Evolutionary conservation across 1,139 yeast species (phyloP), one percentile per base, ranked within the genome.

Genomic region (Arxiozyma slooffiae): DNA sequence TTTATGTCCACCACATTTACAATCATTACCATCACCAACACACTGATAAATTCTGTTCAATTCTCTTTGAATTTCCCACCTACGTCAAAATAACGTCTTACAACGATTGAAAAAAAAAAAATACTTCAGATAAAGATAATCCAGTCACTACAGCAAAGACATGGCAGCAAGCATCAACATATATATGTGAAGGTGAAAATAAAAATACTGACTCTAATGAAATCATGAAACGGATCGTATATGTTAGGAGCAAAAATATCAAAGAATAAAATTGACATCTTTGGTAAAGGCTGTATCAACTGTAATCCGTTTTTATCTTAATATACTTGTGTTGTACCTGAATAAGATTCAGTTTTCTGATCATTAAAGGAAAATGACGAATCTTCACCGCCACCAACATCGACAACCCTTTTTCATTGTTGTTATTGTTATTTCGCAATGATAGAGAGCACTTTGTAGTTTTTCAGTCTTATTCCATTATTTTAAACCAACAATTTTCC

Each of bases 121-220:
- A 73, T 48, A 83, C 79, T 60, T 84, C 84, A 26, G 88, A 87
- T 50, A 82, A 67, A 2, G 88, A 76, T 51, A 83, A 69, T 7
- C 94, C 94, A 22, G 80, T 58, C 20, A 82, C 79, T 34, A 83
- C 82, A 1, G 85, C 90, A 67, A 85, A 84, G 66, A 84, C 94
- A 85, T 85, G 11, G 84, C 85, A 16, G 81, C 89, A 70, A 85
- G 75, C 94, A 85, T 85, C 59, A 85, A 68, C 41, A 81, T 80
- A 62, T 81, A 84, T 9, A 84, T 81, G 47, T 36, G 85, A 85
- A 4, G 85, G 78, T 24, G 79, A 63, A 53, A 85, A 80, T 21
- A n/a, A 81, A 75, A 44, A 84, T 60, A 0, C 73, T 49, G 23
- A 82, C 66, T 58, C 90, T 71, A 16, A 82, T 71, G 9, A 73